Percentiles rank a stretch among this genome's conserved stretches.
These are phyloP conservation scores for Actinomucor elegans DNA, from an alignment of 371 early-diverging fungal genomes.

Conservation along the genomic window DNA sequence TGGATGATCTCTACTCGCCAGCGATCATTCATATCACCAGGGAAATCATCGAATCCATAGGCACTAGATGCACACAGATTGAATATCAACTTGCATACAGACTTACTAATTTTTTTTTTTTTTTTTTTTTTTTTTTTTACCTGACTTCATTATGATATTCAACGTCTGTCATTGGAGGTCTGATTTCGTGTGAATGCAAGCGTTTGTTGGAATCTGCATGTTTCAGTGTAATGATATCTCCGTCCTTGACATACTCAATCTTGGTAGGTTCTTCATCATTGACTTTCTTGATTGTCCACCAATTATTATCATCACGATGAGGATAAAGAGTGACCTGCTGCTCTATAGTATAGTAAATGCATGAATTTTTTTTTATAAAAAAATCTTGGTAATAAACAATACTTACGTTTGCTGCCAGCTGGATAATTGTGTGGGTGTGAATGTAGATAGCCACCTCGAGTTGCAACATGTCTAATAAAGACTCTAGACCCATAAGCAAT, in stretches of 20 bases:
- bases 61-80: constrained; percentile 34
- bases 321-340: constrained; percentile 97
- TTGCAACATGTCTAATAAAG: constrained; percentile 76
- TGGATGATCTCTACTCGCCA: constrained; percentile 77
- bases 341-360: constrained; percentile 40
- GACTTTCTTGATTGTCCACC: constrained; percentile 77
- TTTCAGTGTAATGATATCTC: constrained; percentile 77
- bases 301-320: constrained; percentile 87
- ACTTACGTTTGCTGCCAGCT: constrained; percentile 76
- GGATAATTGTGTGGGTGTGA: constrained; percentile 89
- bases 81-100: too few species aligned
- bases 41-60: constrained; percentile 55
- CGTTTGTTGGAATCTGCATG: constrained; percentile 73
- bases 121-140: constrained; percentile 34
- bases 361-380: not conserved
- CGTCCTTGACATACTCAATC: constrained; percentile 57
- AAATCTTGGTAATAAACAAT: not conserved
- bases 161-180: constrained; percentile 82
- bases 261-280: constrained; percentile 30
- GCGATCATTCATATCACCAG: constrained; percentile 61
- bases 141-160: constrained; percentile 92
- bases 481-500: constrained; percentile 83
- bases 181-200: constrained; percentile 53
- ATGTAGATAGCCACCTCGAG: constrained; percentile 84
- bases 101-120: too few species aligned